Evolutionary conservation across 176 grass and related monocot genomes (phyloP).

Genomic region (Hyparrhenia diplandra): DNA sequence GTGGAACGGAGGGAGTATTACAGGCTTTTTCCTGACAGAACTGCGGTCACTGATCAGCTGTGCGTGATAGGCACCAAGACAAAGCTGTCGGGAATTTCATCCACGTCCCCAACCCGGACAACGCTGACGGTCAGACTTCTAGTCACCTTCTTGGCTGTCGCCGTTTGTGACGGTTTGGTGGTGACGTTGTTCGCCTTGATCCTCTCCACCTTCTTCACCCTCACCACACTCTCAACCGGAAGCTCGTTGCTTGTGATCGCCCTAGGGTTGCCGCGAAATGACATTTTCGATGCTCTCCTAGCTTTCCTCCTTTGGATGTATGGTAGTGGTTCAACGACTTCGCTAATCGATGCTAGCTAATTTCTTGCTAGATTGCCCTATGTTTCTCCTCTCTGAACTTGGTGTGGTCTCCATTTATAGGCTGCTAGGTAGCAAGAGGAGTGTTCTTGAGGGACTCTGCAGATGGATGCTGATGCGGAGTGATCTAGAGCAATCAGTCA

Average conservation of each 20-base stretch:
- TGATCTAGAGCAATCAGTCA: constrained; percentile 6
- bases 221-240: not conserved
- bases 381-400: constrained; percentile 7
- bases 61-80: not conserved
- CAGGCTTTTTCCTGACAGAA: not conserved
- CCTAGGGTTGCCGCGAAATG: not conserved
- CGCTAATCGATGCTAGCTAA: too few relatives aligned
- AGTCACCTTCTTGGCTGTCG: not conserved
- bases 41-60: not conserved
- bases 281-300: not conserved
- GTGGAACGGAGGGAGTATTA: too few relatives aligned
- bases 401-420: constrained; percentile 35
- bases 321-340: not conserved
- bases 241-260: not conserved
- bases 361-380: not conserved
- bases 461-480: constrained; percentile 20
- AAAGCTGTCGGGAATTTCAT: not conserved
- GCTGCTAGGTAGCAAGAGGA: not conserved
- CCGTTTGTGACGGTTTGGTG: not conserved
- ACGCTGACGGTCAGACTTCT: constrained; percentile 14
- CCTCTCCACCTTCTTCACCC: constrained; percentile 42
- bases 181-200: constrained; percentile 37
- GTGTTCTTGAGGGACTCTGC: constrained; percentile 16
- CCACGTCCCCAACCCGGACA: constrained; percentile 1
- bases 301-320: not conserved